Conservation (phyloP, 2,329 filamentous ascomycete species). For the Beauveria medogensis region DNA sequence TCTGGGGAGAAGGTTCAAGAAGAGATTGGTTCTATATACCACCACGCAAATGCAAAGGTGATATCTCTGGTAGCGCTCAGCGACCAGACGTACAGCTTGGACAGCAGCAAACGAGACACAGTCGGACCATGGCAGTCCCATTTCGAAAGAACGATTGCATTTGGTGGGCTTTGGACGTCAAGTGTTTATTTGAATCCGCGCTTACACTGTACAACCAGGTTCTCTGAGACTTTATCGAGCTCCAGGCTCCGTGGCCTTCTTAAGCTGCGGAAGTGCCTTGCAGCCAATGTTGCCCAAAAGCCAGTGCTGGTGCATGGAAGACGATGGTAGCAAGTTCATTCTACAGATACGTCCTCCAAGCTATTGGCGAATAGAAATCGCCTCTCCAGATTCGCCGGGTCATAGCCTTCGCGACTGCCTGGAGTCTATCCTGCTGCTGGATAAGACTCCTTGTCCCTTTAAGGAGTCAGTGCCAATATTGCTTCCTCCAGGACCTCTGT, state of each 20-base stretch:
- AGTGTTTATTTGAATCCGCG: not conserved
- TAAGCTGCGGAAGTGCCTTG: conserved; percentile 75
- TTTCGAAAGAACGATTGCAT: conserved; percentile 74
- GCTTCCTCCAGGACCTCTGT: not conserved
- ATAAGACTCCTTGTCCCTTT: conserved; percentile 84
- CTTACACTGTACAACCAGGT: conserved; percentile 34
- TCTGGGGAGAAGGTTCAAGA: not conserved
- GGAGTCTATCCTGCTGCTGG: conserved; percentile 68
- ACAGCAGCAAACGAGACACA: conserved; percentile 43
- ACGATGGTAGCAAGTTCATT: conserved; percentile 72
- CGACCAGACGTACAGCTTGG: conserved; percentile 17
- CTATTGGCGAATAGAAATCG: conserved; percentile 87
- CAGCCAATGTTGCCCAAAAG: conserved; percentile 84
- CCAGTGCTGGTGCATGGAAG: conserved; percentile 90
- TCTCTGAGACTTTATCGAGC: conserved; percentile 78
- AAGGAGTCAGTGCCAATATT: conserved; percentile 25
- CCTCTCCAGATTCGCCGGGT: conserved; percentile 43
- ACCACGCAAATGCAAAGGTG: conserved; percentile 4
- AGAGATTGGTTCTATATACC: not conserved
- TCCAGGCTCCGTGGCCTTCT: conserved; percentile 76
- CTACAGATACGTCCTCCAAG: conserved; percentile 73
- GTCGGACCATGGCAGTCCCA: conserved; percentile 65
- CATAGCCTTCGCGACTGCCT: conserved; percentile 61
- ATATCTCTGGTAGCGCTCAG: conserved; percentile 12
- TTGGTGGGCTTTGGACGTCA: conserved; percentile 42